phyloP scores from a whole-genome alignment of 768 basidiomycete genomes.

The Tylopilus subfusipes region DNA sequence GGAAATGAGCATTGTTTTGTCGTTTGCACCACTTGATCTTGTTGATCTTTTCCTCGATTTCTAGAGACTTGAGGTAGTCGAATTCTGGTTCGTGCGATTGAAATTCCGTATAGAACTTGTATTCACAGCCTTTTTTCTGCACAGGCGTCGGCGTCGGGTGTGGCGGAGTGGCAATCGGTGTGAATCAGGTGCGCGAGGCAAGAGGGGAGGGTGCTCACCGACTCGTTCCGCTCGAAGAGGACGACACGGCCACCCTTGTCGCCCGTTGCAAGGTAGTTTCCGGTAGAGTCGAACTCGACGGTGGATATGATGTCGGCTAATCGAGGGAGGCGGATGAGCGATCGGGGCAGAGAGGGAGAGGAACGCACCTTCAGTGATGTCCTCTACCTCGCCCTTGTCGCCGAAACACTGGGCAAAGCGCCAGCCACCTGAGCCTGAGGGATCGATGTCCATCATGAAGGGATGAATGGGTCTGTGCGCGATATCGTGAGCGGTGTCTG shows the following conservation, averaged over 20 bases:
- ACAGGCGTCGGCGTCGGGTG: conserved; percentile 10
- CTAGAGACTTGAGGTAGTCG: conserved; percentile 98
- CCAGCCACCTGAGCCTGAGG: conserved; percentile 85
- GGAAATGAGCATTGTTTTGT: conserved; percentile 95
- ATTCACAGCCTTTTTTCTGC: conserved; percentile 99
- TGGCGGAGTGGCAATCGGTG: conserved; percentile 24
- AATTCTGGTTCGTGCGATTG: conserved; percentile 99
- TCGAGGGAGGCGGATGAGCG: conserved; percentile 9
- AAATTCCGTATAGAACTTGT: conserved; percentile 99
- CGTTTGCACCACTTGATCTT: conserved; percentile 99
- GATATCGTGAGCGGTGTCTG: conserved; percentile 8
- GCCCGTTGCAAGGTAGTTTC: conserved; percentile 98
- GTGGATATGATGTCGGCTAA: conserved; percentile 99
- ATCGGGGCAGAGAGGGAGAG: conserved; percentile 12
- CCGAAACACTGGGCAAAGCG: conserved; percentile 99
- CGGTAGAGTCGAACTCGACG: conserved; percentile 99
- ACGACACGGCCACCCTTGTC: conserved; percentile 99
- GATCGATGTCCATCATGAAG: conserved; percentile 74
- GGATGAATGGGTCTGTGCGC: conserved; percentile 5
- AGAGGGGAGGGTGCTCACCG: conserved; percentile 49
- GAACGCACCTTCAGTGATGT: conserved; percentile 92
- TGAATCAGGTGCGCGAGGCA: conserved; percentile 30
- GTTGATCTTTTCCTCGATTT: conserved; percentile 99
- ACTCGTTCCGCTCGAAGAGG: conserved; percentile 97
- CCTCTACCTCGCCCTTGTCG: conserved; percentile 99